Evolutionary conservation across 345 rosid species (phyloP), one percentile per base, ranked within the genome.

Genomic region (Camelina neglecta): DNA sequence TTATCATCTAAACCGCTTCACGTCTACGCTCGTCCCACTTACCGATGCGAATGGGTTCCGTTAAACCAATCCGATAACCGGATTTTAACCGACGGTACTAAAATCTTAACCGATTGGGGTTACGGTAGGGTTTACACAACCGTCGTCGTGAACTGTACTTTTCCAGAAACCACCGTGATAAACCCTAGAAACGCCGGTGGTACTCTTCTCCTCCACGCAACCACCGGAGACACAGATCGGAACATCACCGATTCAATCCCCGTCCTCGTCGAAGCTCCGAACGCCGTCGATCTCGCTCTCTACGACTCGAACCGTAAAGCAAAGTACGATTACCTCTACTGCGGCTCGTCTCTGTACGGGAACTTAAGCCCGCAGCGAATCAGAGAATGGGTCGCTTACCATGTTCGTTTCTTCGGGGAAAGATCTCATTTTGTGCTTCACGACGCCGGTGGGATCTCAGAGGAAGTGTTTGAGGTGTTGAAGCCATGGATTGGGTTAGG

Each of bases 21-120:
- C 65, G 83, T 90, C 8, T 92, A 76, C 73, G 69, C 85, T 5
- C 87, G 73, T 66, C 96, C 98, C 4, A 71, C 83, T 26, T 94
- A 94, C 63, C 73, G 77, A 15, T 92, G 98, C 79, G 86, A 85
- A 71, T 94, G 96, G 96, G 77, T 88, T 35, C 87, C 87, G 5
- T 12, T 48, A 11, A 58, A 73, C 75, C 82, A 21, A 35, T 58
- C 66, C 8, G 77, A 44, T 65, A 79, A 64, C 60, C 76, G 80
- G 79, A 57, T 80, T 38, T 24, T 79, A 81, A 59, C 86, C 74
- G 67, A 57, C 38, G 86, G 81, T 1, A 73, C 75, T 64, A 89
- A 84, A 81, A 85, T 92, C 73, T 91, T 92, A 41, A 97, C 98
- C 23, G 99, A 95, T 44, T 92, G 99, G 99, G 97, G 98, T 2